A percentile compares a stretch with the other conserved stretches of the same genome.
phyloP scores from a whole-genome alignment of 192 early-diverging fungal genomes.

The Backusella mclennaniae region DNA sequence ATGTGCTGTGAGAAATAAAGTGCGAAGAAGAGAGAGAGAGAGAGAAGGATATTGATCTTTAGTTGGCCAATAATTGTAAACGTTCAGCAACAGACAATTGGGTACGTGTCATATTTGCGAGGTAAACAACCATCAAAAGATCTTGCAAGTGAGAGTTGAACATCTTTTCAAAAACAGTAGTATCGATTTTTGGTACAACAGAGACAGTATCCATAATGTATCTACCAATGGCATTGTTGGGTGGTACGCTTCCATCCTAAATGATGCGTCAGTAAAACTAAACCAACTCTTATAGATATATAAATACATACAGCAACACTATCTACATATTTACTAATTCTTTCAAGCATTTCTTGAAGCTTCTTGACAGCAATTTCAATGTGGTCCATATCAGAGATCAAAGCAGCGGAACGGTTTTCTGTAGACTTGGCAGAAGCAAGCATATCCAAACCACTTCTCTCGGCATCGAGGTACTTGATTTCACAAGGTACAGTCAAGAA shows the following conservation, averaged over 20 bases:
- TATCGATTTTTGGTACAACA: conserved; percentile 84
- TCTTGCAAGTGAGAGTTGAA: conserved; percentile 96
- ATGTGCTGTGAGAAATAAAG: background rate
- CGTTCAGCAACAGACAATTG: conserved; percentile 93
- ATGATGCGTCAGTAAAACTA: background rate
- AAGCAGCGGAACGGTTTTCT: conserved; percentile 48
- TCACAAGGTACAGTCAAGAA: conserved; percentile 88
- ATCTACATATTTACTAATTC: conserved; percentile 79
- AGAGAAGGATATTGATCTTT: background rate
- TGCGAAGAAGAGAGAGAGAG: background rate
- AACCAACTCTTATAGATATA: background rate
- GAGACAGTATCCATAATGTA: conserved; percentile 93
- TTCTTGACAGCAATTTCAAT: conserved; percentile 76
- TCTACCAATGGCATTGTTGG: conserved; percentile 82
- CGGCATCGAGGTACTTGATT: conserved; percentile 88
- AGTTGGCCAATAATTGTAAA: conserved; percentile 66
- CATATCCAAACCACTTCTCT: conserved; percentile 79
- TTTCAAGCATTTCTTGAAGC: conserved; percentile 83
- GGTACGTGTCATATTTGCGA: conserved; percentile 92
- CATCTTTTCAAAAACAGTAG: conserved; percentile 83
- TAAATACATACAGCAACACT: conserved; percentile 55
- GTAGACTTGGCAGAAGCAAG: conserved; percentile 61
- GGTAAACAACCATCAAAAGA: conserved; percentile 93
- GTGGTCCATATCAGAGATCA: conserved; percentile 90
- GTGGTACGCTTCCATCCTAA: conserved; percentile 47